Percentiles rank a stretch among this genome's conserved stretches.
phyloP scores from a whole-genome alignment of 306 rosid genomes.

The Lotus japonicus region DNA sequence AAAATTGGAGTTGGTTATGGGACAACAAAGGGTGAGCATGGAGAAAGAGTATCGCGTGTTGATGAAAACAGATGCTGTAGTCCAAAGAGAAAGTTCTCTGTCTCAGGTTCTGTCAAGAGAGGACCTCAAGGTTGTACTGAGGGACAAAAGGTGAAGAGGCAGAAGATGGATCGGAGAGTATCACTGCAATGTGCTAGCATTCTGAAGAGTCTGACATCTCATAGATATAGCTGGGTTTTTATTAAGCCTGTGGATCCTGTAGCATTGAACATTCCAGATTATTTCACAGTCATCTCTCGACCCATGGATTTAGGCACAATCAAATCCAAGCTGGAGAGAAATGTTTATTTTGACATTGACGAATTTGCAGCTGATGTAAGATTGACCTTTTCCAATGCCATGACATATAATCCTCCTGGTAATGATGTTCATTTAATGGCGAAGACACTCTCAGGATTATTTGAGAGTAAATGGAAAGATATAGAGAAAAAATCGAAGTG shows the following conservation, averaged over 20 bases:
- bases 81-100: conserved; percentile 20
- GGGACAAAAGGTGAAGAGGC: conserved; percentile 48
- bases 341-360: conserved; percentile 34
- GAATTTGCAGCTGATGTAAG: conserved; percentile 70
- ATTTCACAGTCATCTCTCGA: conserved; percentile 44
- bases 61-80: conserved; percentile 3
- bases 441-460: conserved; percentile 33
- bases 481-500: conserved; percentile 30
- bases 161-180: conserved; percentile 49
- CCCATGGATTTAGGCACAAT: conserved; percentile 92
- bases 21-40: conserved; percentile 18
- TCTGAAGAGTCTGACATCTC: conserved; percentile 46
- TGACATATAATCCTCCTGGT: conserved; percentile 69
- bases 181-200: conserved; percentile 43
- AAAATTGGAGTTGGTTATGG: conserved; percentile 40
- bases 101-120: conserved; percentile 37
- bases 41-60: conserved; percentile 14
- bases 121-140: conserved; percentile 28
- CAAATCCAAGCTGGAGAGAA: conserved; percentile 53
- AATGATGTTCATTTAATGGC: conserved; percentile 69
- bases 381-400: conserved; percentile 73
- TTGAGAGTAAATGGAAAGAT: conserved; percentile 56
- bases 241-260: conserved; percentile 69
- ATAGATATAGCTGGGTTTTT: conserved; percentile 55
- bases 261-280: conserved; percentile 63